Conservation (phyloP, 345 rosid genomes). For the Camelina neglecta region DNA sequence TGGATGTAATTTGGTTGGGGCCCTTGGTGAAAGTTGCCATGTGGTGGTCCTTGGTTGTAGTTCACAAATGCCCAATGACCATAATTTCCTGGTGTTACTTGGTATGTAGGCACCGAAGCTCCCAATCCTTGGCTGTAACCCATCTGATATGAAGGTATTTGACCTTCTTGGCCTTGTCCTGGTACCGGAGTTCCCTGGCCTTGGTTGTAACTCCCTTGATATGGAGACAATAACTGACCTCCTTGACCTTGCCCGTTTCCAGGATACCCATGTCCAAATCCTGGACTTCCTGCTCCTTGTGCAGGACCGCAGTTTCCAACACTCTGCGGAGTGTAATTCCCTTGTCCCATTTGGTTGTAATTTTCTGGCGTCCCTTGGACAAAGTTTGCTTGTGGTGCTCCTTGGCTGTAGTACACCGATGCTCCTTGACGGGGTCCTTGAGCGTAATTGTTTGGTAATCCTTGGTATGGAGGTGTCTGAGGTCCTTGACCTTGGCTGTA, state of each 20-base stretch:
- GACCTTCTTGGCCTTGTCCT: slow-evolving; percentile 46
- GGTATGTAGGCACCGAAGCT: slow-evolving; percentile 43
- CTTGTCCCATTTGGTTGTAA: slow-evolving; percentile 44
- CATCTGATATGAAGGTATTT: slow-evolving; percentile 47
- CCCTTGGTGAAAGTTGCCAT: slow-evolving; percentile 35
- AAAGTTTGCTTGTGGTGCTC: slow-evolving; percentile 29
- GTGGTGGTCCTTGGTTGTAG: slow-evolving; percentile 44
- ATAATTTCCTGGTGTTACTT: slow-evolving; percentile 44
- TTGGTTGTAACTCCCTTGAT: slow-evolving; percentile 47
- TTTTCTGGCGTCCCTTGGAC: slow-evolving; percentile 41
- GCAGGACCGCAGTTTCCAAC: slow-evolving; percentile 18
- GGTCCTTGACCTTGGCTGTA: slow-evolving; percentile 54
- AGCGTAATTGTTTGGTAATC: slow-evolving; percentile 44
- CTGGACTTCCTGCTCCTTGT: slow-evolving; percentile 30
- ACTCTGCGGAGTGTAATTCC: slow-evolving; percentile 39
- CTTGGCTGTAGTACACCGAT: slow-evolving; percentile 42
- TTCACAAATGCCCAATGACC: slow-evolving; percentile 47
- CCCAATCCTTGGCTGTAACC: slow-evolving; percentile 54
- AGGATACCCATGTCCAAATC: slow-evolving; percentile 23
- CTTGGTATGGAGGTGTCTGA: slow-evolving; percentile 45
- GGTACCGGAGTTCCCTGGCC: neutral
- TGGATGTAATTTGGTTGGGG: slow-evolving; percentile 44
- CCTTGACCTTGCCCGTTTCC: slow-evolving; percentile 37
- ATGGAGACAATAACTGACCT: slow-evolving; percentile 33
- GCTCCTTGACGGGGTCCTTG: slow-evolving; percentile 24